Conservation (phyloP, 2,329 filamentous ascomycete species). For the Aspergillus viridinutans region DNA sequence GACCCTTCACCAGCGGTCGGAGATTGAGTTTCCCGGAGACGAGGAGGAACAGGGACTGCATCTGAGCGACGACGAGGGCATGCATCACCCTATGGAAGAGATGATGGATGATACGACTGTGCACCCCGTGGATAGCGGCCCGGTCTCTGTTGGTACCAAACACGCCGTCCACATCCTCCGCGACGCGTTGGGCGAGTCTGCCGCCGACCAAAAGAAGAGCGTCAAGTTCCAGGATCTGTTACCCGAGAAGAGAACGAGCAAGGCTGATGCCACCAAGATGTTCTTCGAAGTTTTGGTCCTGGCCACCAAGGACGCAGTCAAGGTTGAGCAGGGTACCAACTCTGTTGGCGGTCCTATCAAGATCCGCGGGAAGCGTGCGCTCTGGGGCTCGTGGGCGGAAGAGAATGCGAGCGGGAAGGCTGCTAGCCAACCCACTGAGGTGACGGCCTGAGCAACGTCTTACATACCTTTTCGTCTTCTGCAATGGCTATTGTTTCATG, state of each 20-base stretch:
- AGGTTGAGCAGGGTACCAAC: conserved; percentile 78
- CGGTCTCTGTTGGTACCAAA: conserved; percentile 86
- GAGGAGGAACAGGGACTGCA: conserved; percentile 45
- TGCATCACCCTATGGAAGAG: conserved; percentile 50
- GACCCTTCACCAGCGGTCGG: conserved; percentile 47
- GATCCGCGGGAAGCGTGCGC: conserved; percentile 85
- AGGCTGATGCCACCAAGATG: conserved; percentile 96
- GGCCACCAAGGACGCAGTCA: conserved; percentile 96
- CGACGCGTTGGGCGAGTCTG: conserved; percentile 67
- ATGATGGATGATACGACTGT: conserved; percentile 81
- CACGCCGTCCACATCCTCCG: conserved; percentile 93
- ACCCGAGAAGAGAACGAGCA: conserved; percentile 73
- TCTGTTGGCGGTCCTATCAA: conserved; percentile 73
- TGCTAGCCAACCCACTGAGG: conserved; percentile 30
- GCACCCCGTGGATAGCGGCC: conserved; percentile 77
- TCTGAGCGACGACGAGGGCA: conserved; percentile 46
- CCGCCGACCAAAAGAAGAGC: conserved; percentile 69
- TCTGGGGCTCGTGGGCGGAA: conserved; percentile 97
- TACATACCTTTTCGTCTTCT: conserved; percentile 1
- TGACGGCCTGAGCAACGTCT: conserved; percentile 11
- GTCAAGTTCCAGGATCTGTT: conserved; percentile 90
- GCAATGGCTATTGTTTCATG: not conserved
- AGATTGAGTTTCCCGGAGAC: conserved; percentile 64
- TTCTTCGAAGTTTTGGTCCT: conserved; percentile 97
- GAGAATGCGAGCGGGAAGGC: conserved; percentile 49